These are phyloP conservation scores for Athelia sp. DNA, from an alignment of 1,284 basidiomycete species.

Conservation along the genomic window DNA sequence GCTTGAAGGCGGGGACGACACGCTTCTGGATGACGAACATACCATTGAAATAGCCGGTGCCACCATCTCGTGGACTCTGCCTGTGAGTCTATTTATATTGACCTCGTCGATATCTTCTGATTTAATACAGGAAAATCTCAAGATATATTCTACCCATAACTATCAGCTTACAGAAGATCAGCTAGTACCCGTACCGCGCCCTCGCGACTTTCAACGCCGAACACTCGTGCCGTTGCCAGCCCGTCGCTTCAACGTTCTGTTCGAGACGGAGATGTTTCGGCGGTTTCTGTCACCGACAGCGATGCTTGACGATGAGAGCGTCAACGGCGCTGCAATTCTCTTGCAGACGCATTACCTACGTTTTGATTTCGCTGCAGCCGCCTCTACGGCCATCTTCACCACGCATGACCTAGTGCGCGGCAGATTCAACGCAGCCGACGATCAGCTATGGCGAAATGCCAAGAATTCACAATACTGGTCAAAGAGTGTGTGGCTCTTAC, in stretches of 20 bases:
- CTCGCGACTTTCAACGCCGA: neutral
- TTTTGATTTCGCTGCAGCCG: no score
- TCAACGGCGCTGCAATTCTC: slow-evolving; percentile 3
- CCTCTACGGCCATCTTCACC: neutral
- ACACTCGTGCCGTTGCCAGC: neutral
- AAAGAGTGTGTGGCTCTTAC: slow-evolving; percentile 8
- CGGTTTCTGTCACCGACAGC: neutral
- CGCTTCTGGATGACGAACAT: no score
- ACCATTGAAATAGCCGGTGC: no score
- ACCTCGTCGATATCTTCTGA: neutral
- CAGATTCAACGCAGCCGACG: neutral
- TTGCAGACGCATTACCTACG: neutral
- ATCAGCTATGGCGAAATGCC: neutral
- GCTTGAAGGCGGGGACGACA: no score
- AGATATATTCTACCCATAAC: neutral
- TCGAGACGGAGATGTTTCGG: neutral
- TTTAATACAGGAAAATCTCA: neutral
- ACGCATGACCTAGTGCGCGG: neutral
- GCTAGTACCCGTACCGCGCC: neutral
- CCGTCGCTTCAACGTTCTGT: neutral
- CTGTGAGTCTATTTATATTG: neutral
- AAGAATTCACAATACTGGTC: neutral
- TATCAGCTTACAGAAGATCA: neutral
- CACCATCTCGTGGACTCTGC: no score
- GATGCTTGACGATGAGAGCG: slow-evolving; percentile 6